Percentiles rank a stretch among this genome's conserved stretches.
Evolutionary conservation across 768 basidiomycete species (phyloP).

Genomic region (Multifurca ochricompacta): DNA sequence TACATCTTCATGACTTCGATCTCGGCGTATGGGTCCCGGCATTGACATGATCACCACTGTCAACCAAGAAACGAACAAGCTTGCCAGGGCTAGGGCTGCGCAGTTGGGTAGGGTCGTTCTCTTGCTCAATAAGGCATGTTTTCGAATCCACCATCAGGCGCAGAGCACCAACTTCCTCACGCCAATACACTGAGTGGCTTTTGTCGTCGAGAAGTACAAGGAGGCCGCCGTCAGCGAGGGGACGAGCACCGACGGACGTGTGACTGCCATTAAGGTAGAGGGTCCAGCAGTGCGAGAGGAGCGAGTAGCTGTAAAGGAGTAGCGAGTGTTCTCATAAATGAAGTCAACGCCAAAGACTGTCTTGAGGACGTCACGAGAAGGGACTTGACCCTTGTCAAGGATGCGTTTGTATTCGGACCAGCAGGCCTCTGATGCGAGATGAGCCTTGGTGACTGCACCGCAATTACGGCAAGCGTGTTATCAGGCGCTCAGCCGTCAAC

Average conservation of each 20-base stretch:
- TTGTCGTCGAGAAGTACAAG: constrained; percentile 87
- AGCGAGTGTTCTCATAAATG: constrained; percentile 93
- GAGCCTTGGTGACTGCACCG: constrained; percentile 92
- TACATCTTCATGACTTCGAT: constrained; percentile 99
- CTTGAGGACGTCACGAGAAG: constrained; percentile 87
- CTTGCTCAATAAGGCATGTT: constrained; percentile 97
- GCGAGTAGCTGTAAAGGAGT: constrained; percentile 91
- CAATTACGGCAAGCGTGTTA: constrained; percentile 89
- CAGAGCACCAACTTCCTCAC: constrained; percentile 93
- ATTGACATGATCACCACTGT: constrained; percentile 95
- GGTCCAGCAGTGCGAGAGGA: constrained; percentile 88
- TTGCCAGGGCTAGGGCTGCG: constrained; percentile 96
- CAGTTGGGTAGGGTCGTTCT: constrained; percentile 97
- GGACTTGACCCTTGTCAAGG: constrained; percentile 97
- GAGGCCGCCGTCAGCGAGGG: constrained; percentile 91
- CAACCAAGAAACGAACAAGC: constrained; percentile 87
- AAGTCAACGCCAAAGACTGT: constrained; percentile 97
- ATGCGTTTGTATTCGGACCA: constrained; percentile 90
- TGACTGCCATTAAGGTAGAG: constrained; percentile 94
- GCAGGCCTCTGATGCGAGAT: constrained; percentile 83
- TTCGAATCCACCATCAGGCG: constrained; percentile 93
- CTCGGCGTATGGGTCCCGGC: constrained; percentile 98
- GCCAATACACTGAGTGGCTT: constrained; percentile 97
- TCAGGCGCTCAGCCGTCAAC: constrained; percentile 95
- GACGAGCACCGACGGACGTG: constrained; percentile 85